phyloP scores from a whole-genome alignment of 176 grass and related monocot genomes.

The Eleusine indica region DNA sequence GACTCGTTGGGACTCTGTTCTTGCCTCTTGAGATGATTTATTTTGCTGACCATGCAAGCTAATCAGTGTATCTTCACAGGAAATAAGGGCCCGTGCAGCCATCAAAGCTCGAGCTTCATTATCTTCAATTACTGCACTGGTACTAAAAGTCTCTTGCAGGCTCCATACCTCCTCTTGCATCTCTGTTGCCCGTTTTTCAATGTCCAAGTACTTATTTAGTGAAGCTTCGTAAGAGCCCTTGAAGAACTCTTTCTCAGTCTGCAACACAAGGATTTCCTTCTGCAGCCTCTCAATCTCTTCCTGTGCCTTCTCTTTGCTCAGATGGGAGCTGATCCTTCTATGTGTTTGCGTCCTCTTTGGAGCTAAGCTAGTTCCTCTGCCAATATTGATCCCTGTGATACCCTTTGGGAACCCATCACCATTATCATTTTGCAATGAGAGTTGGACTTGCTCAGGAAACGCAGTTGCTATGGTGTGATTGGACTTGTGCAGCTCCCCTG shows the following conservation, averaged over 20 bases:
- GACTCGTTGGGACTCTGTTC: constrained; percentile 56
- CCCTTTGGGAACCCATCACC: constrained; percentile 54
- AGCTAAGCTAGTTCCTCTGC: constrained; percentile 23
- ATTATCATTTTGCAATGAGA: constrained; percentile 63
- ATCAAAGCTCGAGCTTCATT: constrained; percentile 88
- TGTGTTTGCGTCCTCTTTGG: constrained; percentile 53
- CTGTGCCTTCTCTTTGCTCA: constrained; percentile 72
- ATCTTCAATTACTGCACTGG: constrained; percentile 69
- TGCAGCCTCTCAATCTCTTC: constrained; percentile 77
- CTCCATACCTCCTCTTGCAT: constrained; percentile 74
- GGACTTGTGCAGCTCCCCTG: constrained; percentile 83
- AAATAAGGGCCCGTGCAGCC: constrained; percentile 76
- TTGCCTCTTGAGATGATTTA: constrained; percentile 55
- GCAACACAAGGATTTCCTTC: constrained; percentile 76
- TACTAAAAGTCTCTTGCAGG: constrained; percentile 74
- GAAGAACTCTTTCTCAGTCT: constrained; percentile 81
- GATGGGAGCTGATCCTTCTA: constrained; percentile 55
- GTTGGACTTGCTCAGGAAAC: constrained; percentile 78
- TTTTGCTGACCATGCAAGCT: constrained; percentile 65
- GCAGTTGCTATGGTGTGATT: constrained; percentile 86
- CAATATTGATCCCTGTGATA: constrained; percentile 61
- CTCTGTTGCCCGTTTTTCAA: constrained; percentile 61
- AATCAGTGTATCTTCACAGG: constrained; percentile 75
- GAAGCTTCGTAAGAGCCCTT: constrained; percentile 73
- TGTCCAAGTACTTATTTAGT: constrained; percentile 68